phyloP scores from a whole-genome alignment of 805 yeast species.

The Starmerella stigmatis region DNA sequence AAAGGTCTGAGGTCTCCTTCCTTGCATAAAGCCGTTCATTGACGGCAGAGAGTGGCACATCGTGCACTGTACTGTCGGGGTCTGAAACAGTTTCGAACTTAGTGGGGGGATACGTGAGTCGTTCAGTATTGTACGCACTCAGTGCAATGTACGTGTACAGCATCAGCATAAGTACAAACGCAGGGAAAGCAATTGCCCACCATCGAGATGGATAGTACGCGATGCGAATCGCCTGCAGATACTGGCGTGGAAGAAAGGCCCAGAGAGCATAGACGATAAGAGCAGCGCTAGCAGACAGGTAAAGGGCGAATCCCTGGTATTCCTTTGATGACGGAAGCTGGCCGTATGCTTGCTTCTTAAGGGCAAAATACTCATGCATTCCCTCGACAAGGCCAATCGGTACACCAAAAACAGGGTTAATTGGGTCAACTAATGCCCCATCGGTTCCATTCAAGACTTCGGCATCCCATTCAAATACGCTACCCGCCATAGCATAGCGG shows the following conservation, averaged over 20 bases:
- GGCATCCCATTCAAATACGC: slow-evolving; percentile 30
- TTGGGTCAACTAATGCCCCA: slow-evolving; percentile 19
- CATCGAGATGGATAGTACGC: slow-evolving; percentile 77
- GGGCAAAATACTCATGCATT: slow-evolving; percentile 25
- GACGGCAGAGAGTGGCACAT: slow-evolving; percentile 49
- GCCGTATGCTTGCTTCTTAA: not conserved
- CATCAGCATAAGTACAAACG: slow-evolving; percentile 60
- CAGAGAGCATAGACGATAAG: slow-evolving; percentile 54
- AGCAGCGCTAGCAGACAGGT: slow-evolving; percentile 52
- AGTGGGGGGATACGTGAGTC: slow-evolving; percentile 48
- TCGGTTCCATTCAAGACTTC: not conserved
- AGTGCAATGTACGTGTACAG: slow-evolving; percentile 60
- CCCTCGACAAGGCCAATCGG: slow-evolving; percentile 38
- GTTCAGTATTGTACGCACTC: slow-evolving; percentile 65
- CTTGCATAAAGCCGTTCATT: slow-evolving; percentile 26
- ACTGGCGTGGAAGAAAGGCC: slow-evolving; percentile 60
- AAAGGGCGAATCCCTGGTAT: slow-evolving; percentile 78
- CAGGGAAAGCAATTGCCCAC: slow-evolving; percentile 81
- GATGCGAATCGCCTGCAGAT: slow-evolving; percentile 41
- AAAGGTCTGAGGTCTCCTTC: too few species aligned
- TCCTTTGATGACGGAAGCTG: slow-evolving; percentile 35
- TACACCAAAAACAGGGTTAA: slow-evolving; percentile 53
- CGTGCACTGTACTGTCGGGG: slow-evolving; percentile 65
- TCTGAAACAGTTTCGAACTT: slow-evolving; percentile 61
- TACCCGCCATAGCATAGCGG: slow-evolving; percentile 26